Conservation (phyloP, 129 eudicot species). For the Tagetes patula region DNA sequence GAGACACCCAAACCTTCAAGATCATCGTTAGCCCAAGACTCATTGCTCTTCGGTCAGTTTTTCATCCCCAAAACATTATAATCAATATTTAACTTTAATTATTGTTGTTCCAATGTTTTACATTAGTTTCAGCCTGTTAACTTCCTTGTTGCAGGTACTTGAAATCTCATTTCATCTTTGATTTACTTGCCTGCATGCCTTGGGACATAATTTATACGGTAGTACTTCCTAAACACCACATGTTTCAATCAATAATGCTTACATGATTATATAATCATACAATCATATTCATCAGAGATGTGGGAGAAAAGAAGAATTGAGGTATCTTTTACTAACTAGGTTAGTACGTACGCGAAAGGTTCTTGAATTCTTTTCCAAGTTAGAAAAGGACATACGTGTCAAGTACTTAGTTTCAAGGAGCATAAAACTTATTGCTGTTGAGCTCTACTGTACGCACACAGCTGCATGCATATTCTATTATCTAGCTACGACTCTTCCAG, state of each 20-base stretch:
- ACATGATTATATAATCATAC: not conserved
- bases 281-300: constrained; percentile 45
- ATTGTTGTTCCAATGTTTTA: not conserved
- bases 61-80: not conserved
- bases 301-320: constrained; percentile 70
- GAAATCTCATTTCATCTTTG: constrained; percentile 67
- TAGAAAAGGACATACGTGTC: constrained; percentile 88
- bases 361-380: constrained; percentile 44
- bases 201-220: constrained; percentile 92
- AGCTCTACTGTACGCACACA: constrained; percentile 91
- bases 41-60: constrained; percentile 77
- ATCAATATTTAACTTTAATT: not conserved
- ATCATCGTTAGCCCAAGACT: constrained; percentile 56
- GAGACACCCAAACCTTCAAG: constrained; percentile 74
- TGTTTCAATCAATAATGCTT: not conserved
- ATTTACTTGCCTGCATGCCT: constrained; percentile 82
- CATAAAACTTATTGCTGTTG: constrained; percentile 73
- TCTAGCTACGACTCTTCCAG: constrained; percentile 82
- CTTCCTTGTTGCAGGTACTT: constrained; percentile 56
- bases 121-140: not conserved
- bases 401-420: constrained; percentile 81
- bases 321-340: constrained; percentile 72
- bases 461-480: constrained; percentile 97
- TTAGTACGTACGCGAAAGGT: constrained; percentile 74
- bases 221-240: not conserved